Base-by-base conservation (phyloP, 331 rosid genomes). In the Saraca asoca region DNA sequence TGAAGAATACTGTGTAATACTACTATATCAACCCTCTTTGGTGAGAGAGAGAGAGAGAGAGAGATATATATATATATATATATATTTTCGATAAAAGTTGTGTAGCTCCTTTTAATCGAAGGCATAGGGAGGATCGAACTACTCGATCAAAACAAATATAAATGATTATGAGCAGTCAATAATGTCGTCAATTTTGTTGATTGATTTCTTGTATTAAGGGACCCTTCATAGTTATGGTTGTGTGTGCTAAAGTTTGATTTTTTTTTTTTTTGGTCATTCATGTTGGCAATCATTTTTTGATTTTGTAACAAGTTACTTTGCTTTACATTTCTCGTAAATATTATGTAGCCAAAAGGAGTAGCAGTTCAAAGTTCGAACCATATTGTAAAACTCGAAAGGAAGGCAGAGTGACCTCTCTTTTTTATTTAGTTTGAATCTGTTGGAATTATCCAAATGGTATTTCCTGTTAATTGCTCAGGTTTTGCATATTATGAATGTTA, bases 251-350 rank as follows among this genome's bases (percentile, higher is more conserved):
- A 24, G 31, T 24, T n/a, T n/a, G n/a, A n/a, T n/a, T 3, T 3
- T 24, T 24, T 24, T 24, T 24, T 24, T 24, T 24, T 34, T 71
- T 50, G 34, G 7, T 42, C 50, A 6, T 58, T 16, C 16, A n/a
- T 51, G 45, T 24, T 20, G 49, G 69, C 34, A 37, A 68, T 67
- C 18, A 5, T 18, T 66, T 33, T 12, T 29, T 50, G 64, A 9
- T 34, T 49, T 34, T 19, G 41, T 12, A 62, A 29, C 29, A 20
- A n/a, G 57, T 5, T 15, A 7, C 16, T 7, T 33, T 63, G 14
- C 2, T 29, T 9, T 45, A 9, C 6, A 13, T 16, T 19, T 34
- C 13, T 19, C 44, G 16, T 62, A 7, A n/a, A 17, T 53, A 5
- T 53, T 51, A 33, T 20, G 5, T 19, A 20, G 6, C 4, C 15